Evolutionary conservation across 306 rosid species (phyloP).

Genomic region (Castanospermum australe): DNA sequence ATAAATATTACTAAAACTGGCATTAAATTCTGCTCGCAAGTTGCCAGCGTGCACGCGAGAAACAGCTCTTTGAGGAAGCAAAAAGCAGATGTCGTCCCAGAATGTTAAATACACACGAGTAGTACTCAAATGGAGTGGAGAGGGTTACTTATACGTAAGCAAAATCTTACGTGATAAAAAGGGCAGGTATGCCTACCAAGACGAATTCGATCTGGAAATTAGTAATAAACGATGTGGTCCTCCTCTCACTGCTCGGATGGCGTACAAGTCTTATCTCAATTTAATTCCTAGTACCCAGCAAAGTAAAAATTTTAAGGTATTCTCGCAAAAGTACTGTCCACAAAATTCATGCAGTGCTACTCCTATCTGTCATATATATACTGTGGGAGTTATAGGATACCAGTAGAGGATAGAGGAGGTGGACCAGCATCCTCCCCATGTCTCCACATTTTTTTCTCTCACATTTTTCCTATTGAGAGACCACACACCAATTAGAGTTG

Average conservation of each 20-base stretch:
- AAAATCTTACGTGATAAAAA: not conserved
- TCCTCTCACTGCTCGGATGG: not conserved
- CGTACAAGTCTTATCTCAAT: not conserved
- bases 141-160: not conserved
- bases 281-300: conserved; percentile 36
- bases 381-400: not conserved
- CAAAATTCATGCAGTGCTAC: conserved; percentile 35
- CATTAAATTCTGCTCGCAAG: no score
- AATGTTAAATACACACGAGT: not conserved
- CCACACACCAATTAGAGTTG: not conserved
- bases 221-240: not conserved
- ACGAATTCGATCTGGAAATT: not conserved
- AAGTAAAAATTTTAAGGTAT: not conserved
- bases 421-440: conserved; percentile 8
- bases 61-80: not conserved
- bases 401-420: not conserved
- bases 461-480: not conserved
- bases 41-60: no score
- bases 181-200: not conserved
- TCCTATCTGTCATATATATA: conserved; percentile 8
- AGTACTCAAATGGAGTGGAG: not conserved
- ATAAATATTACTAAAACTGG: no score
- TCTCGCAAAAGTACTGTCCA: conserved; percentile 25
- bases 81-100: not conserved
- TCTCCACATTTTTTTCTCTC: not conserved